These are phyloP conservation scores for Dentipellis sp. DNA, from an alignment of 768 basidiomycete species.

Conservation along the genomic window DNA sequence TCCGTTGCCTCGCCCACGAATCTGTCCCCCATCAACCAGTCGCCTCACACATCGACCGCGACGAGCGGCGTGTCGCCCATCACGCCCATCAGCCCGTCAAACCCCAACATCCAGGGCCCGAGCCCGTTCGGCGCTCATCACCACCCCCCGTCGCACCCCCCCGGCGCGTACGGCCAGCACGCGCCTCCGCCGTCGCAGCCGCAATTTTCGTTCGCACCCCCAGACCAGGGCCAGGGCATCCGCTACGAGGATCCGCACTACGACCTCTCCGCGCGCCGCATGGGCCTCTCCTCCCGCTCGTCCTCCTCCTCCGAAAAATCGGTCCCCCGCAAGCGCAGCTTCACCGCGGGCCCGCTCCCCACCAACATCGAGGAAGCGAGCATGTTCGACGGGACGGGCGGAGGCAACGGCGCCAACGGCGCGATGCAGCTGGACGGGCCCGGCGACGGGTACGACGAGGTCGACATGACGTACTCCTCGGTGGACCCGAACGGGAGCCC, in stretches of 20 bases:
- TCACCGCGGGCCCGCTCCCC: conserved; percentile 36
- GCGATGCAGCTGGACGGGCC: conserved; percentile 3
- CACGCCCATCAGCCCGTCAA: conserved; percentile 53
- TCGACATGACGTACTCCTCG: conserved; percentile 38
- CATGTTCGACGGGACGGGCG: conserved; percentile 23
- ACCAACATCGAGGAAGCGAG: conserved; percentile 22
- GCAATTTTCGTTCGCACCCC: conserved; percentile 45
- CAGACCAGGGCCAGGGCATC: conserved; percentile 18
- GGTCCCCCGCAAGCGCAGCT: conserved; percentile 60
- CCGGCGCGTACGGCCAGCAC: conserved; percentile 21
- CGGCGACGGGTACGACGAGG: conserved; percentile 45
- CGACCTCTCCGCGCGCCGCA: conserved; percentile 25
- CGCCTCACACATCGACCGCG: conserved; percentile 27
- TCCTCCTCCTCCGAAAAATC: conserved; percentile 46
- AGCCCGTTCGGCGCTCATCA: conserved; percentile 34
- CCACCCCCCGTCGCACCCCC: conserved; percentile 28
- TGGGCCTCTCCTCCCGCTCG: conserved; percentile 29
- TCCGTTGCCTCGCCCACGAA: conserved; percentile 59
- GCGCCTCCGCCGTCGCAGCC: conserved; percentile 16
- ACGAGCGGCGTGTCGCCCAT: conserved; percentile 30
- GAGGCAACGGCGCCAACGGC: conserved; percentile 23
- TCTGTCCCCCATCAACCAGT: conserved; percentile 52
- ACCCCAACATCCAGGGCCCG: conserved; percentile 31
- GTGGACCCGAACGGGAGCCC: conserved; percentile 43
- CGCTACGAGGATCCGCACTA: conserved; percentile 25